Percentiles rank a stretch among this genome's conserved stretches.
Evolutionary conservation across 202 grass and related monocot genomes (phyloP).

Genomic region (Zizania palustris): DNA sequence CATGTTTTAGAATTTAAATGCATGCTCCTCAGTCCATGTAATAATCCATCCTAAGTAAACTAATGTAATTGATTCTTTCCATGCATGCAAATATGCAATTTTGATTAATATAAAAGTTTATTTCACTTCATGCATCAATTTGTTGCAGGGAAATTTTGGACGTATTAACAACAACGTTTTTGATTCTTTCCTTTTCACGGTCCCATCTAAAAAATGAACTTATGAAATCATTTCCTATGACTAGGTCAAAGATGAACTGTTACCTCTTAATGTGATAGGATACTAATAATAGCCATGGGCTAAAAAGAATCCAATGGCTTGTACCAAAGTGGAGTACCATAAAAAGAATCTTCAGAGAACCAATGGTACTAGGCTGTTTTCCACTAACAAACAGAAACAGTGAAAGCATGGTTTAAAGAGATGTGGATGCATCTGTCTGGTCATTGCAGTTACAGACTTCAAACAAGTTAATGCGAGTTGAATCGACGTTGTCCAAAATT

Average conservation of each 20-base stretch:
- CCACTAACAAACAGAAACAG: background rate
- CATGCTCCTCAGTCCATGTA: background rate
- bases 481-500: background rate
- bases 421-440: background rate
- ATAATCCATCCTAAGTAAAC: background rate
- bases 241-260: background rate
- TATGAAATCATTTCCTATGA: background rate
- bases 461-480: background rate
- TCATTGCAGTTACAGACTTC: background rate
- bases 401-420: background rate
- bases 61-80: background rate
- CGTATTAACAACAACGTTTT: background rate
- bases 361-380: background rate
- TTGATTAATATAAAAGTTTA: background rate
- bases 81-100: background rate
- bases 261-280: background rate
- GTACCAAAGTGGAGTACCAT: background rate
- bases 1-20: background rate
- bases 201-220: background rate
- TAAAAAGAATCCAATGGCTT: background rate
- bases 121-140: background rate
- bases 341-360: background rate
- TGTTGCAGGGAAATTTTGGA: background rate
- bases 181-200: background rate
- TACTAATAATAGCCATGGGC: background rate